A percentile compares a stretch with the other conserved stretches of the same genome.
Conservation (phyloP, 768 basidiomycete species). For the Pleurotus eryngii region DNA sequence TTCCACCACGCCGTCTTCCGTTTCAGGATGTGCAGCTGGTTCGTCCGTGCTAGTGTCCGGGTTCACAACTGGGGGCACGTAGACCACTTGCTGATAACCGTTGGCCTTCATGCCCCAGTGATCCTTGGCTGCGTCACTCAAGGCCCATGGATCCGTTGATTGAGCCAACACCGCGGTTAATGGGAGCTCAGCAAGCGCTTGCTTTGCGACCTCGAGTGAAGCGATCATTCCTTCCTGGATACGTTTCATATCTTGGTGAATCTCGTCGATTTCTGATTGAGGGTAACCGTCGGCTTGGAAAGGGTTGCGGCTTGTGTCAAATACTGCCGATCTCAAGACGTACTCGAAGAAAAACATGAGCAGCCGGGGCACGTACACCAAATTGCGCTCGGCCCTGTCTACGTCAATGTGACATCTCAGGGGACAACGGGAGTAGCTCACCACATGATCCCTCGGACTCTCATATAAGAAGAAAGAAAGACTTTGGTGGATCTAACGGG, state of each 20-base stretch:
- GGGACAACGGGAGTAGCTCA: slow-evolving; percentile 24
- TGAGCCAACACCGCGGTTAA: slow-evolving; percentile 43
- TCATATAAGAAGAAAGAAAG: slow-evolving; percentile 70
- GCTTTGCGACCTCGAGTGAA: slow-evolving; percentile 39
- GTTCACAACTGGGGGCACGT: neutral
- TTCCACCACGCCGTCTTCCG: slow-evolving; percentile 3
- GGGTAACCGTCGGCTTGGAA: neutral
- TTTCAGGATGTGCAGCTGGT: slow-evolving; percentile 1
- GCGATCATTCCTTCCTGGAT: slow-evolving; percentile 31
- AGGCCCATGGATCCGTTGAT: slow-evolving; percentile 40
- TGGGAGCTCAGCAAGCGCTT: slow-evolving; percentile 49
- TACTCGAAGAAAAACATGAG: slow-evolving; percentile 60
- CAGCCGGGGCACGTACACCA: slow-evolving; percentile 50
- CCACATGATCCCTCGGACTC: slow-evolving; percentile 69
- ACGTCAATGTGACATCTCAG: neutral
- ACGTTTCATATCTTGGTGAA: neutral
- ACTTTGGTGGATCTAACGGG: slow-evolving; percentile 57
- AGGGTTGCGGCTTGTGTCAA: neutral
- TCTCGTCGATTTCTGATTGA: neutral
- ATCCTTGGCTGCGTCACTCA: slow-evolving; percentile 45
- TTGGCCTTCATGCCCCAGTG: slow-evolving; percentile 49
- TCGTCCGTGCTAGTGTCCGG: slow-evolving; percentile 10
- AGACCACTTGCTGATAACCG: slow-evolving; percentile 26
- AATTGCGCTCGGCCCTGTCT: slow-evolving; percentile 42
- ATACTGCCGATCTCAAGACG: slow-evolving; percentile 45